Conservation (phyloP, 805 yeast species). For the Monosporozyma yasuniensis region DNA sequence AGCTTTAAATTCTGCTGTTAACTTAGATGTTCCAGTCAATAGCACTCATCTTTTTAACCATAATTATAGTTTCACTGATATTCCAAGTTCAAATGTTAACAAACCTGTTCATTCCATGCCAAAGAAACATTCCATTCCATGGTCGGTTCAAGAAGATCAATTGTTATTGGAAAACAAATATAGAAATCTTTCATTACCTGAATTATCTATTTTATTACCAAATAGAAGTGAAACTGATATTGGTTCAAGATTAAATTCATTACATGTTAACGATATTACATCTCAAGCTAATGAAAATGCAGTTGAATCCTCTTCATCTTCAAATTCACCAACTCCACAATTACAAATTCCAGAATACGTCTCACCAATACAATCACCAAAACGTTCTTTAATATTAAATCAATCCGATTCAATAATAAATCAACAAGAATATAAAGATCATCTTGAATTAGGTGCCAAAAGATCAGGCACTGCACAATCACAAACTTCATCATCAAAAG, state of each 20-base stretch:
- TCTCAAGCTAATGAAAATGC: not conserved
- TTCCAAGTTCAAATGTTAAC: conserved; percentile 6
- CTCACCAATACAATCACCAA: conserved; percentile 17
- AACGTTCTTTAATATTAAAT: conserved; percentile 5
- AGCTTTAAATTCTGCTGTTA: conserved; percentile 1
- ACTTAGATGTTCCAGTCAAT: not conserved
- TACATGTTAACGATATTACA: conserved; percentile 12
- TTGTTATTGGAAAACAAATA: conserved; percentile 45
- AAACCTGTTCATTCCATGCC: not conserved
- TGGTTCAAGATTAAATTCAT: conserved; percentile 45
- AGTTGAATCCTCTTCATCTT: not conserved
- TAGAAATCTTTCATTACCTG: conserved; percentile 59
- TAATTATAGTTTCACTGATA: conserved; percentile 14
- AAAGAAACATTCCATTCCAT: conserved; percentile 10
- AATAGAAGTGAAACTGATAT: conserved; percentile 70
- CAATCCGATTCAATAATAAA: not conserved
- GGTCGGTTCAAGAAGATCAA: conserved; percentile 66
- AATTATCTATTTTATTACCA: conserved; percentile 64
- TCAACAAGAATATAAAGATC: not conserved
- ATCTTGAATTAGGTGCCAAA: conserved; percentile 10
- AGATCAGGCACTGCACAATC: conserved; percentile 10
- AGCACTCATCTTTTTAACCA: not conserved
- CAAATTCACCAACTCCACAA: not conserved
- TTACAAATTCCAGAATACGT: not conserved
- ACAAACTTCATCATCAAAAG: conserved; percentile 9